A percentile compares a stretch with the other conserved stretches of the same genome.
These are phyloP conservation scores for Stropharia rugosoannulata DNA, from an alignment of 768 basidiomycete species.

Conservation along the genomic window DNA sequence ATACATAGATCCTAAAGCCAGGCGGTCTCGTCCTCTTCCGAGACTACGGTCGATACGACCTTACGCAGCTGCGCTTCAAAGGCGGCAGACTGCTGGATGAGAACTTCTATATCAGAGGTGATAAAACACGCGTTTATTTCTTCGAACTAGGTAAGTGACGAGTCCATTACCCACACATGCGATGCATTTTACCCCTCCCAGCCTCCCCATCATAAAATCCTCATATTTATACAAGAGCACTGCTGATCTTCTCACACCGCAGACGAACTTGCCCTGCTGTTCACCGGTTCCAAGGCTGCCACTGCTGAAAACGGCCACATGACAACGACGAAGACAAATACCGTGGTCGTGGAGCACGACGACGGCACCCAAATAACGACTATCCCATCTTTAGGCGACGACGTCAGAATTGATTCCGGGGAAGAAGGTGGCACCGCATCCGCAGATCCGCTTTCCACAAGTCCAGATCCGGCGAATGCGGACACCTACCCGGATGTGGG, in stretches of 20 bases:
- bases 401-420: not conserved
- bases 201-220: not conserved
- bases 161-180: no score
- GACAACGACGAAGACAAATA: slow-evolving; percentile 24
- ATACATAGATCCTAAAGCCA: slow-evolving; percentile 80
- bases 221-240: not conserved
- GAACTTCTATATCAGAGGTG: slow-evolving; percentile 95
- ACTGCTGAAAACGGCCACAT: slow-evolving; percentile 29
- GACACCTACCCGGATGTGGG: not conserved
- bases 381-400: not conserved
- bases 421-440: not conserved
- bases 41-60: slow-evolving; percentile 94
- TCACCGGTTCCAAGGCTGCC: slow-evolving; percentile 59
- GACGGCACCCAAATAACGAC: not conserved
- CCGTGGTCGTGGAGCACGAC: slow-evolving; percentile 28
- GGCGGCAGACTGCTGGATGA: slow-evolving; percentile 83
- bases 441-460: no score
- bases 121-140: slow-evolving; percentile 97
- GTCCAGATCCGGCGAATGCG: not conserved
- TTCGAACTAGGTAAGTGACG: slow-evolving; percentile 72
- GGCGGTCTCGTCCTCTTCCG: slow-evolving; percentile 82
- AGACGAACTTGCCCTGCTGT: slow-evolving; percentile 81
- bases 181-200: not conserved
- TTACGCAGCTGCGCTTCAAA: slow-evolving; percentile 94
- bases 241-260: not conserved